Percentiles rank a stretch among this genome's conserved stretches.
phyloP scores from a whole-genome alignment of 805 yeast genomes.

The Ogataea chonburiensis region DNA sequence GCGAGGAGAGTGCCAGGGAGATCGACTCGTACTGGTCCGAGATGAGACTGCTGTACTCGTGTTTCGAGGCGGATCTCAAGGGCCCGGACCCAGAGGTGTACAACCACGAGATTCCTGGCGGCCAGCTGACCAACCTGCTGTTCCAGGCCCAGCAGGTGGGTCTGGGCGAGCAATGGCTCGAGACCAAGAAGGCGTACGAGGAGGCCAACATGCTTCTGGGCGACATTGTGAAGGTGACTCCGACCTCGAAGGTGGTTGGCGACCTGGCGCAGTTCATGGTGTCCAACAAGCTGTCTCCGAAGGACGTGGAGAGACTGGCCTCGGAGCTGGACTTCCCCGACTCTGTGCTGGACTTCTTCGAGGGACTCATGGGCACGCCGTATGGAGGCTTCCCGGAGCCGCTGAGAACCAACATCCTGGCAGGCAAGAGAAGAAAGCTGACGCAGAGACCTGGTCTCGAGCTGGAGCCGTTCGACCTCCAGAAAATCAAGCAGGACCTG shows the following conservation, averaged over 20 bases:
- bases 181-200: constrained; percentile 91
- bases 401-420: constrained; percentile 83
- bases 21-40: constrained; percentile 98
- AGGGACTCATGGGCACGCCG: constrained; percentile 99
- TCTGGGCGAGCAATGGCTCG: constrained; percentile 93
- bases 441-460: constrained; percentile 89
- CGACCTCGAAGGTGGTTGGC: constrained; percentile 99
- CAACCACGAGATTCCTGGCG: constrained; percentile 99
- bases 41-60: constrained; percentile 93
- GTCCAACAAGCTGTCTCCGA: constrained; percentile 80
- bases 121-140: constrained; percentile 94
- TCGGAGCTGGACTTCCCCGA: constrained; percentile 95
- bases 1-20: constrained; percentile 67
- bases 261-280: constrained; percentile 99
- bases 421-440: constrained; percentile 90
- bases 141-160: constrained; percentile 99
- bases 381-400: constrained; percentile 99
- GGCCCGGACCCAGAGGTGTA: constrained; percentile 99
- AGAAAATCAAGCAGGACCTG: constrained; percentile 69
- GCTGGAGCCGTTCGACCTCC: constrained; percentile 80
- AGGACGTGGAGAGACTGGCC: constrained; percentile 87
- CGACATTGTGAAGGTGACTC: constrained; percentile 97
- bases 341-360: constrained; percentile 96
- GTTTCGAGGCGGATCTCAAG: constrained; percentile 97
- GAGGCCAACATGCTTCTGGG: constrained; percentile 90